Percentiles rank a stretch among this genome's conserved stretches.
Evolutionary conservation across 371 early-diverging fungal genomes (phyloP).

Genomic region (Lichtheimia corymbifera): DNA sequence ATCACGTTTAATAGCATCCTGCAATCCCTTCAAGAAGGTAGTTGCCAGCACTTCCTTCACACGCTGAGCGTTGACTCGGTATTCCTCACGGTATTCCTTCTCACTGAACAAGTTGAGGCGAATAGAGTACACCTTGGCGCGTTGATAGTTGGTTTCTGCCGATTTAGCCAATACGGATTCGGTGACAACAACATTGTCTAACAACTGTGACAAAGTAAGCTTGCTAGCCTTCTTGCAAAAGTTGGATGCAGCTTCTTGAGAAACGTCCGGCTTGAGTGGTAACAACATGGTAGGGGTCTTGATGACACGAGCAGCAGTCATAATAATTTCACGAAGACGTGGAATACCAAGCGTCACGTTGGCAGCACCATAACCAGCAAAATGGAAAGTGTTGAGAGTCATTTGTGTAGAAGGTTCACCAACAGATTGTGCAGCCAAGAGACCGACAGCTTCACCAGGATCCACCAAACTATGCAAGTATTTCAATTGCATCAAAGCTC

Average conservation of each 20-base stretch:
- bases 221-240: conserved; percentile 69
- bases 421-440: conserved; percentile 98
- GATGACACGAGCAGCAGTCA: conserved; percentile 95
- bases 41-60: conserved; percentile 76
- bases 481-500: conserved; percentile 89
- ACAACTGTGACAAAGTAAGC: conserved; percentile 80
- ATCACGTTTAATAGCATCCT: conserved; percentile 60
- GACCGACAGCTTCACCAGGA: conserved; percentile 98
- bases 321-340: conserved; percentile 99
- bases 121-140: conserved; percentile 75
- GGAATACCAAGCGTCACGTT: conserved; percentile 99
- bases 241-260: conserved; percentile 53
- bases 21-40: conserved; percentile 73
- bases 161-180: conserved; percentile 60
- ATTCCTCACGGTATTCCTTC: conserved; percentile 76
- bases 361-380: conserved; percentile 99
- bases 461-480: conserved; percentile 94
- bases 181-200: conserved; percentile 77
- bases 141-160: conserved; percentile 48
- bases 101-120: conserved; percentile 83
- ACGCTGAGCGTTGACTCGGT: conserved; percentile 67
- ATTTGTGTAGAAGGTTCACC: conserved; percentile 99
- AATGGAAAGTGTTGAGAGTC: conserved; percentile 99
- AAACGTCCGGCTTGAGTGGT: conserved; percentile 70
- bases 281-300: conserved; percentile 96